Evolutionary conservation across 1,284 basidiomycete genomes (phyloP), one percentile per base, ranked within the genome.

Genomic region (Jaminaea rosea): DNA sequence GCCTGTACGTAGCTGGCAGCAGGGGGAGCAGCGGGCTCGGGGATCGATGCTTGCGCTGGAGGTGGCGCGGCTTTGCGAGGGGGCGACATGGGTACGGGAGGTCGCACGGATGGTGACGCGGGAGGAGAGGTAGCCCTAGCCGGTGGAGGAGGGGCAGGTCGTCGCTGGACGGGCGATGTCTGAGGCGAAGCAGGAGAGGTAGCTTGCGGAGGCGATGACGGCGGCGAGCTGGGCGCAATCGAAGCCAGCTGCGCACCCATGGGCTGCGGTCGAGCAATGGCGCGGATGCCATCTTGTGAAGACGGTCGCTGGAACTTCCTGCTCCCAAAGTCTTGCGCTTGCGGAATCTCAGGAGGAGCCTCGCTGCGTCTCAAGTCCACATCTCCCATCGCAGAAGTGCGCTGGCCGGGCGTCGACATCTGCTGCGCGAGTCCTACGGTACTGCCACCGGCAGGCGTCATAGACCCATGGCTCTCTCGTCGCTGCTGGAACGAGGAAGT

Each of bases 401-500:
- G n/a, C n/a, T n/a, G n/a, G n/a, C n/a, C n/a, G n/a, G n/a, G n/a
- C 39, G 17, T 7, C 19, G 39, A 15, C 39, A 21, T 42, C n/a
- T n/a, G n/a, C n/a, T n/a, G n/a, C n/a, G n/a, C n/a, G n/a, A n/a
- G n/a, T n/a, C n/a, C n/a, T n/a, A n/a, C n/a, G n/a, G n/a, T n/a
- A n/a, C n/a, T n/a, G n/a, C n/a, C n/a, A n/a, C n/a, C n/a, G n/a
- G n/a, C n/a, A n/a, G n/a, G n/a, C n/a, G n/a, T n/a, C n/a, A n/a
- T n/a, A n/a, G n/a, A n/a, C n/a, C n/a, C n/a, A n/a, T n/a, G n/a
- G n/a, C n/a, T n/a, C n/a, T n/a, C n/a, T n/a, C n/a, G n/a, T n/a
- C 24, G 39, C 39, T 42, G 39, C 39, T 42, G 39, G 34, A 36
- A 36, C n/a, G 34, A 36, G n/a, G 34, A 36, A 4, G 39, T 17